Evolutionary conservation across 179 eudicot genomes (phyloP), one percentile per base, ranked within the genome.

Genomic region (Dionaea muscipula): DNA sequence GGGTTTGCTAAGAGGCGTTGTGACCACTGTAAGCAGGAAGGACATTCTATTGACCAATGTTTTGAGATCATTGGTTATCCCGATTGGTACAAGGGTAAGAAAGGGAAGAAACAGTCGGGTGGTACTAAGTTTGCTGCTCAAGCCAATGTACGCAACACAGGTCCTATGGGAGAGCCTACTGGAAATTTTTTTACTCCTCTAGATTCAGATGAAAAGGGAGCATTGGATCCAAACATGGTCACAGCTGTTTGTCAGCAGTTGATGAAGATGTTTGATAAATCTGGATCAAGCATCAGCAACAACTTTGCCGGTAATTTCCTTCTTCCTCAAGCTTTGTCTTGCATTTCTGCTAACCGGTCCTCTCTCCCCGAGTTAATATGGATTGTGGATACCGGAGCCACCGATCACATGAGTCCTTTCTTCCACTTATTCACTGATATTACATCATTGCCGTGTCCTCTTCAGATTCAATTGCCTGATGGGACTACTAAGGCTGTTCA

Each of bases 331-430:
- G 14, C 12, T 25, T 14, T 4, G 9, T 2, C 15, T 31, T 19
- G 1, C 2, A 2, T 8, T 7, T 6, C 3, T 51, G 20, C 4
- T n/a, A n/a, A n/a, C n/a, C n/a, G n/a, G n/a, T n/a, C n/a, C n/a
- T n/a, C n/a, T n/a, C n/a, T n/a, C n/a, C n/a, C n/a, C n/a, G n/a
- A n/a, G n/a, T n/a, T n/a, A n/a, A n/a, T n/a, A 3, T 51, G 37
- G 55, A 51, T 51, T 14, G 12, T 51, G 4, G 55, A 26, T 11
- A 51, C 18, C 12, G 55, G 55, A 26, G 55, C 55, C 4, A 4
- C 18, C 3, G 37, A 51, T 28, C 55, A 51, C 15, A 51, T 26
- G 37, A 26, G 36, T 1, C 55, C 55, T 2, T 6, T 4, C 9
- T 8, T 2, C 1, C 5, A 54, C 4, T 4, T 35, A 1, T 33